A percentile compares a stretch with the other conserved stretches of the same genome.
Evolutionary conservation across 345 rosid genomes (phyloP).

Genomic region (Populus tremula): DNA sequence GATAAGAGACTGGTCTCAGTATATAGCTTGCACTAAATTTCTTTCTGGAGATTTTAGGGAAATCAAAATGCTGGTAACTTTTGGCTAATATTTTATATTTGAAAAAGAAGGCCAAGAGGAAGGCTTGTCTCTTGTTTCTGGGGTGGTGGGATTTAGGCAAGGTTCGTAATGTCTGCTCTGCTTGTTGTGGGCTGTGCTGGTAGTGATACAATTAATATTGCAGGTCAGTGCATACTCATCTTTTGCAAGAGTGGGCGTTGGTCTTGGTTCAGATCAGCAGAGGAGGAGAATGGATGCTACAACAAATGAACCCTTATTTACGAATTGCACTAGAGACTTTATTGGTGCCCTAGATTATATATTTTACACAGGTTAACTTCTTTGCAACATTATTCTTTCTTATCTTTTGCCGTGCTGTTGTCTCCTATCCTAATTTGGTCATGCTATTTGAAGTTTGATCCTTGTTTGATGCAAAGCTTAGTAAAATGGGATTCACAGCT

Average conservation of each 20-base stretch:
- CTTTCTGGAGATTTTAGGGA: neutral
- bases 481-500: neutral
- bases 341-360: conserved; percentile 90
- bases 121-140: neutral
- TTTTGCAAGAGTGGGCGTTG: conserved; percentile 65
- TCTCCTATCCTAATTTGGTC: neutral
- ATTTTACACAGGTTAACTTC: conserved; percentile 76
- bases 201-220: conserved; percentile 20
- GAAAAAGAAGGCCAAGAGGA: neutral
- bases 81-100: neutral
- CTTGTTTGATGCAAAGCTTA: neutral
- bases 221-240: conserved; percentile 99
- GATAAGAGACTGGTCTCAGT: neutral
- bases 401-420: neutral
- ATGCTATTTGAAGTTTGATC: conserved; percentile 13
- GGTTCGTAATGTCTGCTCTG: neutral
- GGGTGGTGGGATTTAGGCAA: neutral
- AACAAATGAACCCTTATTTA: conserved; percentile 91
- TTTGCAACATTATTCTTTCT: neutral
- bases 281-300: conserved; percentile 80
- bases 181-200: neutral
- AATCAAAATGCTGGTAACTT: neutral
- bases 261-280: conserved; percentile 64
- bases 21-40: neutral
- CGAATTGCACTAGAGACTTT: conserved; percentile 92